Evolutionary conservation across 2,329 filamentous ascomycete genomes (phyloP).

Genomic region (Cryoendolithus antarcticus): DNA sequence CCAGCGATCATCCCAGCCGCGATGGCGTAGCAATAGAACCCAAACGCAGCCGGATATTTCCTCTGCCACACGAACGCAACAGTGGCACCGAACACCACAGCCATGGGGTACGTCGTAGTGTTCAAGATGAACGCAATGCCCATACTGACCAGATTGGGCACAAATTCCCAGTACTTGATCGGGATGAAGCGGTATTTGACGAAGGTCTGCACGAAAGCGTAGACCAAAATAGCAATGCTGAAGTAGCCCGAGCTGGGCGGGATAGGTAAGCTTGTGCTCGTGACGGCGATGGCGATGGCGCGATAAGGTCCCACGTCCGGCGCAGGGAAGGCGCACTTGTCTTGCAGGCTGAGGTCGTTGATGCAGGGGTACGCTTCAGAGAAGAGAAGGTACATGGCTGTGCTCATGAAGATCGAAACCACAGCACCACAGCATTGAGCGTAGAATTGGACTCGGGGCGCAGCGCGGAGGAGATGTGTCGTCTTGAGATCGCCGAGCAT

Average conservation of each 20-base stretch:
- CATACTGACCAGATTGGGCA: conserved; percentile 52
- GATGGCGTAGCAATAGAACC: conserved; percentile 45
- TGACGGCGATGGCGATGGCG: conserved; percentile 52
- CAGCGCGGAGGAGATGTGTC: conserved; percentile 53
- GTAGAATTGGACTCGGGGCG: conserved; percentile 53
- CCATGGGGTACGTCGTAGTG: conserved; percentile 44
- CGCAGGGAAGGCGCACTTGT: conserved; percentile 46
- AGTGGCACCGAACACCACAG: conserved; percentile 44
- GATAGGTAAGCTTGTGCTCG: conserved; percentile 43
- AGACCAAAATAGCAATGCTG: conserved; percentile 41
- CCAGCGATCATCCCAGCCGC: conserved; percentile 51
- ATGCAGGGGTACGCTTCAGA: conserved; percentile 58
- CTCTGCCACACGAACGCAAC: conserved; percentile 43
- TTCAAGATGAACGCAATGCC: conserved; percentile 48
- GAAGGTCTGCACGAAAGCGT: conserved; percentile 41
- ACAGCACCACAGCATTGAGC: conserved; percentile 52
- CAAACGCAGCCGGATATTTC: conserved; percentile 40
- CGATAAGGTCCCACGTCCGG: conserved; percentile 55
- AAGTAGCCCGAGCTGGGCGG: conserved; percentile 45
- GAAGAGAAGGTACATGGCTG: conserved; percentile 56
- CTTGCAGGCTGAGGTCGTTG: conserved; percentile 31
- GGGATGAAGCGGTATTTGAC: conserved; percentile 39
- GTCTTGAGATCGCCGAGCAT: conserved; percentile 54
- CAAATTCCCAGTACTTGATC: conserved; percentile 43
- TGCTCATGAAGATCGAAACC: conserved; percentile 54